phyloP scores from a whole-genome alignment of 768 basidiomycete genomes.

The Krasilnikovozyma curviuscula region DNA sequence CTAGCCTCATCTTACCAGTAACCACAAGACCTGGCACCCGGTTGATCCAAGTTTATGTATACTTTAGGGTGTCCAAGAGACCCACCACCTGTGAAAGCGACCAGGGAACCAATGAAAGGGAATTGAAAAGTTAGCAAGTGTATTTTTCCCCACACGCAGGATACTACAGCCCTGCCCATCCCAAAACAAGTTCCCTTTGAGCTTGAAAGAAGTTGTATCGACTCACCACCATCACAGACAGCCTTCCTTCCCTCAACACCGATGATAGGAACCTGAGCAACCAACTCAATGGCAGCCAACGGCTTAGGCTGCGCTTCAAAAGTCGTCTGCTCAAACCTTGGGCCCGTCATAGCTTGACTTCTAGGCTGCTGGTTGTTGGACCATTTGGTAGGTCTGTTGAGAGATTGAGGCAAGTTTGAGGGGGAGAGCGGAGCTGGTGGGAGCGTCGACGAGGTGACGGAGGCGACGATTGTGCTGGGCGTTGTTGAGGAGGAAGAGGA shows the following conservation, averaged over 20 bases:
- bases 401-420: too few species aligned
- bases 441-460: too few species aligned
- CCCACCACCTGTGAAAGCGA: constrained; percentile 48
- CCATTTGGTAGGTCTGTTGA: too few species aligned
- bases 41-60: constrained; percentile 62
- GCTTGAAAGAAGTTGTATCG: background rate
- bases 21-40: constrained; percentile 5
- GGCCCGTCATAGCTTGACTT: constrained; percentile 30
- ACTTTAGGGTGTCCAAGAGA: constrained; percentile 92
- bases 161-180: background rate
- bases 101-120: background rate
- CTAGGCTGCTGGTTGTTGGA: constrained; percentile 3
- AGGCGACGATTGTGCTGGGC: too few species aligned
- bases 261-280: constrained; percentile 66
- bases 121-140: background rate
- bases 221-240: constrained; percentile 84
- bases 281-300: constrained; percentile 73
- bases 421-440: too few species aligned
- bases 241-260: constrained; percentile 66
- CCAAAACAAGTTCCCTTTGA: background rate
- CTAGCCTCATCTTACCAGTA: too few species aligned
- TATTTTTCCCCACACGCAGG: background rate
- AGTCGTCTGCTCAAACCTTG: constrained; percentile 80
- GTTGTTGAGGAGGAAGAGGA: too few species aligned
- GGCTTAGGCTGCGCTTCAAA: constrained; percentile 78